Percentiles rank a stretch among this genome's conserved stretches.
phyloP scores from a whole-genome alignment of 2,329 filamentous ascomycete genomes.

The Verticillium klebahnii region DNA sequence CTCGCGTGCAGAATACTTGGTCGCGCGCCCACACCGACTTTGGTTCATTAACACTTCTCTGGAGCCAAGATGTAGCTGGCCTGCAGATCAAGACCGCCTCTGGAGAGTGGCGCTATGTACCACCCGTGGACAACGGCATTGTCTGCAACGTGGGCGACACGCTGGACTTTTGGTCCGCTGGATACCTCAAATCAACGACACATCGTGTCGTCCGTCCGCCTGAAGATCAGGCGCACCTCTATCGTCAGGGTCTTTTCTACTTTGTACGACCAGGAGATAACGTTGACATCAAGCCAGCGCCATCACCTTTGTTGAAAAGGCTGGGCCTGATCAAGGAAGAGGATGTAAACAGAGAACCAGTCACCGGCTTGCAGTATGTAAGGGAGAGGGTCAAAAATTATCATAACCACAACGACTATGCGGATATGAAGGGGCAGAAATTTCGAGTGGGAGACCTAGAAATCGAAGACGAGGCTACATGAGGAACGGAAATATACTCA shows the following conservation, averaged over 20 bases:
- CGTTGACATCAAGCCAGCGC: slow-evolving; percentile 21
- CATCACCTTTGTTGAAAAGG: slow-evolving; percentile 21
- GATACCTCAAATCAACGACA: slow-evolving; percentile 27
- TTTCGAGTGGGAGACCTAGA: slow-evolving; percentile 33
- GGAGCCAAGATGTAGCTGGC: slow-evolving; percentile 48
- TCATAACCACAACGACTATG: slow-evolving; percentile 31
- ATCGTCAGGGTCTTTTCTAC: slow-evolving; percentile 29
- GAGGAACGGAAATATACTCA: background rate
- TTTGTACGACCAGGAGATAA: slow-evolving; percentile 28
- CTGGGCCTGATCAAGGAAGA: slow-evolving; percentile 18
- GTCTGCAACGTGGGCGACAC: slow-evolving; percentile 36
- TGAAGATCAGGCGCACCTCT: slow-evolving; percentile 23
- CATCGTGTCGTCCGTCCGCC: slow-evolving; percentile 29
- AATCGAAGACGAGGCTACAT: slow-evolving; percentile 32
- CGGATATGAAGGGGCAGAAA: slow-evolving; percentile 30
- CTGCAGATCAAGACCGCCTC: slow-evolving; percentile 38
- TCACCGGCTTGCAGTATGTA: slow-evolving; percentile 34
- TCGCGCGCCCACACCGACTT: slow-evolving; percentile 42
- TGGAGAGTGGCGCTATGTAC: slow-evolving; percentile 39
- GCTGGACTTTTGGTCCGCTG: slow-evolving; percentile 22
- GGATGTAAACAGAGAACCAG: slow-evolving; percentile 20
- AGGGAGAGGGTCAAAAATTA: slow-evolving; percentile 34
- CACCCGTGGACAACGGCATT: slow-evolving; percentile 37
- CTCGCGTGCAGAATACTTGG: slow-evolving; percentile 18
- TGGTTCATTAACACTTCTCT: slow-evolving; percentile 47